phyloP scores from a whole-genome alignment of 805 yeast genomes.

The Blastobotrys robertii region DNA sequence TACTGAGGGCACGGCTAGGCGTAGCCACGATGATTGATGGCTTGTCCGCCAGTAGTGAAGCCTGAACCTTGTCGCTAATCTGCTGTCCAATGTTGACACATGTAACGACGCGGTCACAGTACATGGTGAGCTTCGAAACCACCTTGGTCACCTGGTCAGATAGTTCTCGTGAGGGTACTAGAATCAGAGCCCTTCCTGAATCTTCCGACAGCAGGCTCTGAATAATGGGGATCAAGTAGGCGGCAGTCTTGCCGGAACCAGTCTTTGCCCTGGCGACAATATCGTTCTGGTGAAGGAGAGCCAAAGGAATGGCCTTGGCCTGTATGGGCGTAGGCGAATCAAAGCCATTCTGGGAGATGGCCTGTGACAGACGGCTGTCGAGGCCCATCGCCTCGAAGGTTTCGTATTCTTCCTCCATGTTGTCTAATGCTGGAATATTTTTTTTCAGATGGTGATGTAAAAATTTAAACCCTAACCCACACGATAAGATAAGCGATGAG shows the following conservation, averaged over 20 bases:
- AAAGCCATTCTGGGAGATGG: conserved; percentile 71
- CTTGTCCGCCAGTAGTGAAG: conserved; percentile 55
- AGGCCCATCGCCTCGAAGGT: conserved; percentile 59
- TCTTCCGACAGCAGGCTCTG: conserved; percentile 53
- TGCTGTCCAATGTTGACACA: conserved; percentile 58
- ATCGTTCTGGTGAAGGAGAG: conserved; percentile 82
- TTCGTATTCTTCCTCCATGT: not conserved
- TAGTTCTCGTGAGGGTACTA: conserved; percentile 91
- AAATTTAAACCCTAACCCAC: not conserved
- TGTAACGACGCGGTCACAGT: conserved; percentile 57
- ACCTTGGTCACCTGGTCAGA: conserved; percentile 76
- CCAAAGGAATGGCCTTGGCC: conserved; percentile 83
- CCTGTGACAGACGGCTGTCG: conserved; percentile 78
- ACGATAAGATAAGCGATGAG: too few relatives aligned
- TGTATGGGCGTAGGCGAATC: conserved; percentile 85
- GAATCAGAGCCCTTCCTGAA: conserved; percentile 45
- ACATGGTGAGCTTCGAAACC: conserved; percentile 55
- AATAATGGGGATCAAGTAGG: conserved; percentile 78
- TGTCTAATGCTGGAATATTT: not conserved
- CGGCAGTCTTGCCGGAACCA: conserved; percentile 93
- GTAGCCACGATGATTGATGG: conserved; percentile 84
- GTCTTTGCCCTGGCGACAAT: conserved; percentile 90
- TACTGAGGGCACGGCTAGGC: conserved; percentile 63
- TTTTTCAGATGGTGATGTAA: not conserved
- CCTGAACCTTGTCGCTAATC: conserved; percentile 59